Percentiles rank a stretch among this genome's conserved stretches.
Evolutionary conservation across 2,329 filamentous ascomycete species (phyloP).

Genomic region (Ophiosphaerella herpotricha): DNA sequence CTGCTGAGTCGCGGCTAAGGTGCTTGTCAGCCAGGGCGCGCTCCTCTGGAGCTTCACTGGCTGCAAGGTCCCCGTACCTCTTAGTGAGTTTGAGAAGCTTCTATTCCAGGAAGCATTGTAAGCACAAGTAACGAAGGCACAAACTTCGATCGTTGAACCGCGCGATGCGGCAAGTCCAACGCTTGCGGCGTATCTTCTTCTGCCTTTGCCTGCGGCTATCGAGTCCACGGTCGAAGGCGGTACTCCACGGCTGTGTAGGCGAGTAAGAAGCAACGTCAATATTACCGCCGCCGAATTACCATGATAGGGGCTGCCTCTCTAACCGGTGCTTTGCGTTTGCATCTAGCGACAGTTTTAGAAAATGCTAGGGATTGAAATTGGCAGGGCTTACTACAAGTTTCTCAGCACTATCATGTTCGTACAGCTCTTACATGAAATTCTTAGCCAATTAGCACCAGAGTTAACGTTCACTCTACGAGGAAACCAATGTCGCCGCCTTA

Average conservation of each 20-base stretch:
- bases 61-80: slow-evolving; percentile 54
- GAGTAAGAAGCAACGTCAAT: slow-evolving; percentile 66
- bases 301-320: slow-evolving; percentile 67
- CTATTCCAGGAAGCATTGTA: slow-evolving; percentile 57
- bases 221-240: slow-evolving; percentile 45
- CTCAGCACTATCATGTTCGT: slow-evolving; percentile 57
- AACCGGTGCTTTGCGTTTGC: slow-evolving; percentile 65
- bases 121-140: slow-evolving; percentile 59
- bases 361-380: slow-evolving; percentile 46
- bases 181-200: slow-evolving; percentile 63
- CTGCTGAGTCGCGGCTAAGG: slow-evolving; percentile 41
- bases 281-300: slow-evolving; percentile 55
- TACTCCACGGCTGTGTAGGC: slow-evolving; percentile 56
- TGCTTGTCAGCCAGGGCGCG: slow-evolving; percentile 57
- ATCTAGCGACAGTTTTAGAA: slow-evolving; percentile 58
- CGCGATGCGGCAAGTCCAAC: slow-evolving; percentile 63
- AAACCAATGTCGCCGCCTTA: slow-evolving; percentile 63
- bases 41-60: slow-evolving; percentile 66
- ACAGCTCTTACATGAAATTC: slow-evolving; percentile 51
- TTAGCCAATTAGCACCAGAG: slow-evolving; percentile 41
- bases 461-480: slow-evolving; percentile 49
- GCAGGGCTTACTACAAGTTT: slow-evolving; percentile 61
- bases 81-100: slow-evolving; percentile 41
- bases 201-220: slow-evolving; percentile 62
- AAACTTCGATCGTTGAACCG: slow-evolving; percentile 54